These are phyloP conservation scores for Erigeron canadensis DNA, from an alignment of 129 eudicot species.

Conservation along the genomic window DNA sequence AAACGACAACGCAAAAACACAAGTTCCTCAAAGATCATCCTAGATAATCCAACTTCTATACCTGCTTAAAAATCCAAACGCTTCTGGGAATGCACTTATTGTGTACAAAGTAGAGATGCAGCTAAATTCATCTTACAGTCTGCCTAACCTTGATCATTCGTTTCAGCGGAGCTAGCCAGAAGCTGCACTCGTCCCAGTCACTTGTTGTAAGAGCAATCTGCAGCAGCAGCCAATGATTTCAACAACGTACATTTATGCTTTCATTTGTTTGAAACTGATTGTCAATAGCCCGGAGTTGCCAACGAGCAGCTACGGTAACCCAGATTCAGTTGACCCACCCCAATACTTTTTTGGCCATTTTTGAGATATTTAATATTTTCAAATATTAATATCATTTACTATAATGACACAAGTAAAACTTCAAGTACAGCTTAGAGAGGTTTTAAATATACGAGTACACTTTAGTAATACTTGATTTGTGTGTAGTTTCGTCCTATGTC, in stretches of 20 bases:
- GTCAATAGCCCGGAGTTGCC: background rate
- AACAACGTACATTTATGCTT: background rate
- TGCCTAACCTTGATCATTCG: slow-evolving; percentile 87
- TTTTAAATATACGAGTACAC: too few species aligned
- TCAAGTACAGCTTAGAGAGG: too few species aligned
- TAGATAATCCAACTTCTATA: slow-evolving; percentile 21
- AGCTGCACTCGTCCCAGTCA: slow-evolving; percentile 94
- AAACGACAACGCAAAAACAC: slow-evolving; percentile 16
- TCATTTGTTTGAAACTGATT: background rate
- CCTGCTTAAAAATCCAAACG: slow-evolving; percentile 20
- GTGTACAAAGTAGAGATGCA: slow-evolving; percentile 12
- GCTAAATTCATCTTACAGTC: slow-evolving; percentile 50
- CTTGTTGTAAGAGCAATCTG: slow-evolving; percentile 86
- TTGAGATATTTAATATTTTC: background rate
- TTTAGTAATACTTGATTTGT: too few species aligned
- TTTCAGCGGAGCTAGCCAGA: slow-evolving; percentile 81
- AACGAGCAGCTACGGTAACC: background rate
- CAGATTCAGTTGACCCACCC: background rate
- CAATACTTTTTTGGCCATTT: background rate
- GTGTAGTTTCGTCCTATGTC: too few species aligned
- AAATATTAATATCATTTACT: background rate
- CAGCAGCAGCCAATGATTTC: slow-evolving; percentile 5
- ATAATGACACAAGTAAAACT: too few species aligned
- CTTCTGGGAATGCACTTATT: slow-evolving; percentile 11
- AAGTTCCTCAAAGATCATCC: slow-evolving; percentile 13